Evolutionary conservation across 106 monocot genomes (phyloP).

Genomic region (Dioscorea zingiberensis): DNA sequence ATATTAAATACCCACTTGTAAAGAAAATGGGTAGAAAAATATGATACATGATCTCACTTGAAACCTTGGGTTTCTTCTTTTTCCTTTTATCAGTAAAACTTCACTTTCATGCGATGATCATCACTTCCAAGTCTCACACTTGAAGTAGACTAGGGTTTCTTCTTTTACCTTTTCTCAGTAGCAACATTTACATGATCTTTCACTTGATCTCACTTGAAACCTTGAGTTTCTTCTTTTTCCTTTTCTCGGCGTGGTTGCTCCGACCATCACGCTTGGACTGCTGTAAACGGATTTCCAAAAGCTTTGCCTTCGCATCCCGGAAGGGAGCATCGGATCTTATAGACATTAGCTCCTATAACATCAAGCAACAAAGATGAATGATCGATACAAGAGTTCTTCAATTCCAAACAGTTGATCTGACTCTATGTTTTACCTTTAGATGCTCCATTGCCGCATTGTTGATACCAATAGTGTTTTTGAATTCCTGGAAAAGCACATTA

Average conservation of each 20-base stretch:
- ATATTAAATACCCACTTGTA: not conserved
- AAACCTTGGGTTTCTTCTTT: not conserved
- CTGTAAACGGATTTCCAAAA: slow-evolving; percentile 66
- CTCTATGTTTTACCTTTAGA: slow-evolving; percentile 54
- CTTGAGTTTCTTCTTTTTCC: slow-evolving; percentile 57
- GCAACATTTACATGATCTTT: not conserved
- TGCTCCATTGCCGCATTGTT: slow-evolving; percentile 91
- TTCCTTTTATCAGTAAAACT: not conserved
- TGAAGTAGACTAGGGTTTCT: not conserved
- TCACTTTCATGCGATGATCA: not conserved
- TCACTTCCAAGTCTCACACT: too few species aligned
- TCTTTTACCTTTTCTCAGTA: slow-evolving; percentile 3
- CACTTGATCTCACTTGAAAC: slow-evolving; percentile 10
- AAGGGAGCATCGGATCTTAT: slow-evolving; percentile 87
- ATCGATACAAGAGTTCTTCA: not conserved
- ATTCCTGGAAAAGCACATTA: slow-evolving; percentile 42
- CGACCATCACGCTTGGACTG: slow-evolving; percentile 44
- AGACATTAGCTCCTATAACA: slow-evolving; percentile 63
- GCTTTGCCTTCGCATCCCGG: slow-evolving; percentile 76
- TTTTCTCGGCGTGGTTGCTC: slow-evolving; percentile 22
- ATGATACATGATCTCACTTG: not conserved
- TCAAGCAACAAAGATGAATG: not conserved
- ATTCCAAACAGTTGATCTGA: not conserved
- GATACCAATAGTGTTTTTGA: slow-evolving; percentile 71
- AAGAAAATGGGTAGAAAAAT: not conserved